Base-by-base conservation (phyloP, 306 rosid species). In the Prunus kanzakura region DNA sequence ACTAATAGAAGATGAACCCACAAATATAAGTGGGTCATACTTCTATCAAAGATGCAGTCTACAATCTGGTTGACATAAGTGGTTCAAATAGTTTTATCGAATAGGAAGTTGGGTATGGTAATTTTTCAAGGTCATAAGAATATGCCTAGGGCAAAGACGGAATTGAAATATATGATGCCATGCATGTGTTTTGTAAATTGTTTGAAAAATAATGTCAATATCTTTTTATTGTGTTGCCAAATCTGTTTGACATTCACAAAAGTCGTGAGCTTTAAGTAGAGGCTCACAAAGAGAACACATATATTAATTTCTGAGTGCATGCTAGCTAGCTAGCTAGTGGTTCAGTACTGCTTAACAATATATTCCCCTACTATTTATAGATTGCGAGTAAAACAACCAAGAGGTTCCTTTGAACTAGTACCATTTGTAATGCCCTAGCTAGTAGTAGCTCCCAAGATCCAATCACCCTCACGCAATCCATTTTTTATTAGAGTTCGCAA, bases 161-260 rank as follows among this genome's bases (percentile, higher is more conserved):
- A 71, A 51, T 41, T 49, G 47, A 41, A 72, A 60, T 22, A 68
- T 72, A 74, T 61, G 38, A 29, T 65, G 56, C 57, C 54, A 47
- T 72, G 54, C 35, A 60, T 55, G 23, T 66, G 79, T 84, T 79
- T 76, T 89, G 93, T 91, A 89, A 88, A 88, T 87, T 84, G 82
- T 73, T 83, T 88, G 88, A 83, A 89, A 81, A 80, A 87, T 55
- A 71, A 45, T 75, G 55, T 78, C 69, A 70, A 47, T 64, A 52
- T 50, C 52, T 25, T 68, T 22, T 10, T 66, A 9, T 30, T 22
- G 22, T 57, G 38, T 23, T 55, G 25, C 68, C 16, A 74, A 54
- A 71, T 79, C 60, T 45, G 45, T 14, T 63, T 50, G 29, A 55
- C 61, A 8, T 56, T 74, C 49, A 45, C 16, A 2, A 18, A 29